Evolutionary conservation across 1,284 basidiomycete species (phyloP), one percentile per base, ranked within the genome.

Genomic region (Ceratobasidium sp.): DNA sequence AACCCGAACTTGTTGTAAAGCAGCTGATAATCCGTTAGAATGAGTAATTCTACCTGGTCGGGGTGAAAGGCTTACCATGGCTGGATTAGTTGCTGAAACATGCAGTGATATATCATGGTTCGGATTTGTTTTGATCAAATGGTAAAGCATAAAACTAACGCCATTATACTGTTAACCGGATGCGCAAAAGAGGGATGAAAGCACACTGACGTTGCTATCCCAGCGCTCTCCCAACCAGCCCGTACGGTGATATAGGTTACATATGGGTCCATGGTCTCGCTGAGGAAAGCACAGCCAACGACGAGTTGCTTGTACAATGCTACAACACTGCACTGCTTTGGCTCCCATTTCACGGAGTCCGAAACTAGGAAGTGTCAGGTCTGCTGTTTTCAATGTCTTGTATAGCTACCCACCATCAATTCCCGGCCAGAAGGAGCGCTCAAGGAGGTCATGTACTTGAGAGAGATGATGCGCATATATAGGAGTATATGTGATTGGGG

Each of bases 1-100:
- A 93, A 93, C 21, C 92, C 92, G 76, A 93, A 93, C 66, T 87
- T 87, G 76, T 93, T 93, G 80, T 93, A 93, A 16, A 93, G 79
- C 5, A 93, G 81, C 91, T 92, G 72, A 35, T 44, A 32, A 43
- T 50, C 43, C 38, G 5, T 74, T 6, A 62, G 55, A 28, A 44
- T 35, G 73, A 54, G n/a, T 59, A 44, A 16, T 49, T 23, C 14
- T 43, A 7, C 13, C 14, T 50, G 2, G 32, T 46, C 55, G 26
- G 13, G n/a, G 23, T n/a, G 38, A 55, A 5, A 16, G 14, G 72
- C 82, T 63, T 76, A 90, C 91, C 91, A 93, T 91, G 14, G 91
- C 91, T 2, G 91, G 87, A 77, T 87, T 93, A 77, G 91, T 91
- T 32, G 87, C 88, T 26, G 92, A 93, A 32, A 93, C 92, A 78